Evolutionary conservation across 2,329 filamentous ascomycete species (phyloP).

Genomic region (Claviceps sp.): DNA sequence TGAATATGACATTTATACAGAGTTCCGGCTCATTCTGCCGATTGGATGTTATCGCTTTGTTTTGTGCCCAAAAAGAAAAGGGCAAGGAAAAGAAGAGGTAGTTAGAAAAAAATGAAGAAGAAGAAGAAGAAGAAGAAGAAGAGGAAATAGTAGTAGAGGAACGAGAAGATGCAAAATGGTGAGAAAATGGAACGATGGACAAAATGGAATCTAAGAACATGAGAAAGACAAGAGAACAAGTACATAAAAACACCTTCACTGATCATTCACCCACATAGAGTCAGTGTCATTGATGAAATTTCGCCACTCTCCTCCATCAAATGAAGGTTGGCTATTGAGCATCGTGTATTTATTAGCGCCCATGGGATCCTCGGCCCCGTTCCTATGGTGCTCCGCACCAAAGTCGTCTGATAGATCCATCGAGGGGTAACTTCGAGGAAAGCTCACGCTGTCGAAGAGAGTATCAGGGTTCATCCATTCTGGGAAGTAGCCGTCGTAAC

Average conservation of each 20-base stretch:
- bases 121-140: no score
- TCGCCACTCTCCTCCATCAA: constrained; percentile 17
- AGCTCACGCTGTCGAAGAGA: constrained; percentile 1
- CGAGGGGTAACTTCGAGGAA: background rate
- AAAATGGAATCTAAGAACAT: background rate
- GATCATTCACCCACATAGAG: constrained; percentile 19
- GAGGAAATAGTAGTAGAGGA: background rate
- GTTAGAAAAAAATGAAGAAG: no score
- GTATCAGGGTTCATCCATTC: background rate
- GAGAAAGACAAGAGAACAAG: background rate
- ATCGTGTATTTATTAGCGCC: constrained; percentile 2
- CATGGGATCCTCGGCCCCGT: background rate
- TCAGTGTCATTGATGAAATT: constrained; percentile 21
- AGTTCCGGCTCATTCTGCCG: no score
- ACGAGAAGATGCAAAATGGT: background rate
- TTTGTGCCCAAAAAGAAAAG: no score
- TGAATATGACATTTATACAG: no score
- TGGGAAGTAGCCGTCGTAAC: constrained; percentile 4
- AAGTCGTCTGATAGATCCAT: constrained; percentile 3
- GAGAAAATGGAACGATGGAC: background rate
- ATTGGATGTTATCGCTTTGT: no score
- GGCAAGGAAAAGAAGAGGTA: no score
- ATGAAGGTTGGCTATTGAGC: background rate
- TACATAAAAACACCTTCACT: constrained; percentile 7
- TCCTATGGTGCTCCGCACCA: background rate